phyloP scores from a whole-genome alignment of 73 alveolate species.

The Blepharisma japonicum region DNA sequence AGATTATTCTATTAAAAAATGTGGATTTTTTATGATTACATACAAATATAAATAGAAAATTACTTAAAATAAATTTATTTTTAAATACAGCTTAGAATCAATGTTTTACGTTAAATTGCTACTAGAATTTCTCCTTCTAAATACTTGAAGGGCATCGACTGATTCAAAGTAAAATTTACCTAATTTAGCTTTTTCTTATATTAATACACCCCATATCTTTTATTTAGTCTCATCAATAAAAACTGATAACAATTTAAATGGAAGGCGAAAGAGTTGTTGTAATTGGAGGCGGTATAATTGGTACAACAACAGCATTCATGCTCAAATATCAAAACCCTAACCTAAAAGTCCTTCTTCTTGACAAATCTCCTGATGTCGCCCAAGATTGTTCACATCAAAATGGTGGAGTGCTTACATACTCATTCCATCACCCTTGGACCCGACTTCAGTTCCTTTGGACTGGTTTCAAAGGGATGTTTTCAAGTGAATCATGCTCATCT shows the following conservation, averaged over 20 bases:
- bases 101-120: too few species aligned
- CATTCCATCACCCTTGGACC: constrained; percentile 1
- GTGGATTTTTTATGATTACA: too few species aligned
- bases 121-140: too few species aligned
- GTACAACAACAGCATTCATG: constrained; percentile 24
- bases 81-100: too few species aligned
- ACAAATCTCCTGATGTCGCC: background rate
- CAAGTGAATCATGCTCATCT: background rate
- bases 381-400: constrained; percentile 12
- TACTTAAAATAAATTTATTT: too few species aligned
- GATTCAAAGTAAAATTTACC: too few species aligned
- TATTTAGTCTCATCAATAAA: too few species aligned
- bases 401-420: constrained; percentile 25
- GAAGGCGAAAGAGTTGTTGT: constrained; percentile 18
- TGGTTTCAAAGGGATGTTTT: background rate
- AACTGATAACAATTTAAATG: background rate
- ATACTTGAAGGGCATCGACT: too few species aligned
- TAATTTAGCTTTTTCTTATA: too few species aligned
- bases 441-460: background rate
- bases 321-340: constrained; percentile 13
- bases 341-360: constrained; percentile 6
- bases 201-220: too few species aligned
- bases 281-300: constrained; percentile 33
- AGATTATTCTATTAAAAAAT: too few species aligned
- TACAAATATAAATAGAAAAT: too few species aligned